phyloP scores from a whole-genome alignment of 148 eudicot species.

The Oxyria digyna region DNA sequence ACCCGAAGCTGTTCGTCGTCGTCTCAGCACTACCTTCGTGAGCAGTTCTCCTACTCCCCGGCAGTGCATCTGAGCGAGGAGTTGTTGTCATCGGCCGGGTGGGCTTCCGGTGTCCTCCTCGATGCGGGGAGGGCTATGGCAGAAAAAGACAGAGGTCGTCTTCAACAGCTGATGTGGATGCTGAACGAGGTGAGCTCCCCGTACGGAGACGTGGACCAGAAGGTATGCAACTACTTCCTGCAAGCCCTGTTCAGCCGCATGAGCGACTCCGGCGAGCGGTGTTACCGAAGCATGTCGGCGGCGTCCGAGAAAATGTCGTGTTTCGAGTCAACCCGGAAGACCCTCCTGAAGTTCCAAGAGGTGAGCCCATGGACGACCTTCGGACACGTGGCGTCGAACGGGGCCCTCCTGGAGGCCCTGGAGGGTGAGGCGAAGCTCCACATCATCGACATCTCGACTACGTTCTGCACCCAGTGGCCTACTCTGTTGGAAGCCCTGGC shows the following conservation, averaged over 20 bases:
- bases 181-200: slow-evolving; percentile 80
- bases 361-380: slow-evolving; percentile 94
- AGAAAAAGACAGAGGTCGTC: slow-evolving; percentile 30
- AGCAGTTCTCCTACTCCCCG: slow-evolving; percentile 21
- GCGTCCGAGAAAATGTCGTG: slow-evolving; percentile 55
- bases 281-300: slow-evolving; percentile 29
- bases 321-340: slow-evolving; percentile 58
- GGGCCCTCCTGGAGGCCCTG: slow-evolving; percentile 70
- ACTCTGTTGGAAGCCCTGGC: slow-evolving; percentile 87
- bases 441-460: slow-evolving; percentile 72
- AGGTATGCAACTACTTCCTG: slow-evolving; percentile 54
- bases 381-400: slow-evolving; percentile 88
- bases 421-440: slow-evolving; percentile 66
- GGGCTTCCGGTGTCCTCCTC: slow-evolving; percentile 53
- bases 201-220: slow-evolving; percentile 82
- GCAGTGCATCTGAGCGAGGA: slow-evolving; percentile 27
- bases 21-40: slow-evolving; percentile 13
- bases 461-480: slow-evolving; percentile 95
- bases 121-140: slow-evolving; percentile 62
- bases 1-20: slow-evolving; percentile 47
- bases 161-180: slow-evolving; percentile 88
- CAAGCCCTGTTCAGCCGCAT: slow-evolving; percentile 75
- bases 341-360: slow-evolving; percentile 73
- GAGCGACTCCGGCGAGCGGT: slow-evolving; percentile 57
- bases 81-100: slow-evolving; percentile 30